Evolutionary conservation across 2,329 filamentous ascomycete genomes (phyloP), one percentile per base, ranked within the genome.

Genomic region (Aspergillus oerlinghausenensis): DNA sequence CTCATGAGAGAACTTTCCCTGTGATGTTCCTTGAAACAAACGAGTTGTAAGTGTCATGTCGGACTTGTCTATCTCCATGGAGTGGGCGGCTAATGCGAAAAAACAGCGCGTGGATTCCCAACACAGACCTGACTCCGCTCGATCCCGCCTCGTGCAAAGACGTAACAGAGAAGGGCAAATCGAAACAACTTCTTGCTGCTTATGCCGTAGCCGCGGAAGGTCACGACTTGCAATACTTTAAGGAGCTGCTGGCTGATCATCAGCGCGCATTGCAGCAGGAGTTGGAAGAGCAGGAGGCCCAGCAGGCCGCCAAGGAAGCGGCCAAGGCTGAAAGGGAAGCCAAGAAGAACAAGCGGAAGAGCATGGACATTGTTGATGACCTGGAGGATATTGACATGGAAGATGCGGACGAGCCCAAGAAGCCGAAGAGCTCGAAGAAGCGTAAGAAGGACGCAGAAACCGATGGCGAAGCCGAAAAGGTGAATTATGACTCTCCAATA

Each of bases 1-100:
- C 84, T 45, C 84, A 87, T 60, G 92, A 97, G 74, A 85, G 93
- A 61, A 92, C 89, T 29, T 97, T 92, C 72, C 90, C 93, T 4
- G 87, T 97, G 69, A 97, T 97, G 93, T 97, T 96, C 73, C 79
- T 97, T 51, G 82, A 85, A 62, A 96, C 92, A 40, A 97, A 97
- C 69, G 93, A 97, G 81, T 97, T 99, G 94, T 99, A 79, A 85
- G 93, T 85, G 25, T 21, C 48, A 49, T 29, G 26, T 52, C 29
- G 45, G 50, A 48, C 40, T 59, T 55, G 32, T 50, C 17, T 47
- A 9, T 57, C 8, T 52, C 32, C 45, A 43, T 26, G 35, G 4
- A 28, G 25, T 9, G 7, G 4, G 26, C n/a, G 32, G 35, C 63
- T 66, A 60, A 66, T 61, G 11, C 10, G 11, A 54, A 8, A 8